Conservation (phyloP, 345 rosid genomes). For the Durio zibethinus region DNA sequence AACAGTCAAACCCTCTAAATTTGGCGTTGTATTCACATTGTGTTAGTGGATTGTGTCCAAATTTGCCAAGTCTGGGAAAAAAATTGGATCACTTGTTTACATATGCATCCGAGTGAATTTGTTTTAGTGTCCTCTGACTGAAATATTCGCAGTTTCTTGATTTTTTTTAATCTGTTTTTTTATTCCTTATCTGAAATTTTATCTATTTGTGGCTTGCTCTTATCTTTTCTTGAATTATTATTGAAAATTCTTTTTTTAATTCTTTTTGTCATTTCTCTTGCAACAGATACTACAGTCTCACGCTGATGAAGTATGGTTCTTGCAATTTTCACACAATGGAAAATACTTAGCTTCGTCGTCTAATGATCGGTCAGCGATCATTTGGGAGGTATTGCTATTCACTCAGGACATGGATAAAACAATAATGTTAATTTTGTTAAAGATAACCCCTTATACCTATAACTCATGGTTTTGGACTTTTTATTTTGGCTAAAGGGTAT, state of each 20-base stretch:
- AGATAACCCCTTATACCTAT: background rate
- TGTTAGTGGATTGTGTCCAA: background rate
- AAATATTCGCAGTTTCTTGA: background rate
- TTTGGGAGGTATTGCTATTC: constrained; percentile 51
- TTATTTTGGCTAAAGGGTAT: too few relatives aligned
- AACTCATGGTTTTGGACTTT: background rate
- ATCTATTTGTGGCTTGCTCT: background rate
- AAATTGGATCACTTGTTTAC: background rate
- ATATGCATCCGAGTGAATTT: background rate
- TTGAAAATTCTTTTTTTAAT: background rate
- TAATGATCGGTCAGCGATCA: constrained; percentile 50
- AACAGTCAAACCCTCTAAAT: background rate
- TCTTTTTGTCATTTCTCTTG: constrained; percentile 1
- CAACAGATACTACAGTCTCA: constrained; percentile 55
- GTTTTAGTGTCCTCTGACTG: background rate
- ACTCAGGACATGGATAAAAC: background rate
- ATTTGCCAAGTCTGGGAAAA: background rate
- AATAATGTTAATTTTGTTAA: background rate
- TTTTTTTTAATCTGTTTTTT: too few relatives aligned
- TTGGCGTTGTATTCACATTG: background rate
- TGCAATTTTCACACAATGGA: constrained; percentile 69
- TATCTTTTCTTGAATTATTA: background rate
- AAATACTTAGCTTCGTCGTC: constrained; percentile 67
- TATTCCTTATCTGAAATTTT: background rate
- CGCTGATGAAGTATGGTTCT: constrained; percentile 62